Evolutionary conservation across 352 stramenopile species (phyloP), one percentile per base, ranked within the genome.

Genomic region (Thalassiosira oceanica): DNA sequence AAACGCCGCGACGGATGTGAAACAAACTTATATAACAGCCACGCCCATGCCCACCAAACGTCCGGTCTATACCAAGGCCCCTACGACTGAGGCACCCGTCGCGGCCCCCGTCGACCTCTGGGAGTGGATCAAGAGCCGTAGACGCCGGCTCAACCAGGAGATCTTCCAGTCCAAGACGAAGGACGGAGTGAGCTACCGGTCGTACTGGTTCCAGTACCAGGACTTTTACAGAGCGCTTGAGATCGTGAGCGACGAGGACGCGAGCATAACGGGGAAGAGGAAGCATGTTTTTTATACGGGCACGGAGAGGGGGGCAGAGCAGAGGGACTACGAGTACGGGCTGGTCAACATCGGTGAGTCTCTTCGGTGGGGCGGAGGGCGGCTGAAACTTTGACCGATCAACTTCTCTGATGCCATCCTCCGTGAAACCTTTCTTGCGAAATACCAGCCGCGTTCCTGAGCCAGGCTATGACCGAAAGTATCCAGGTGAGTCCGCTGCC

Each of bases 271-370:
- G 1, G 45, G 35, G 11, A 20, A 54, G 11, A 31, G 33, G 0
- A 65, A 54, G 21, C 62, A 75, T 29, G 21, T 41, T 5, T 70
- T 75, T 18, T 75, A 64, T 26, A 10, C 69, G 20, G 64, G 64
- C 6, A 21, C 61, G 16, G 51, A 36, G 6, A 16, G 8, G 23
- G 28, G 48, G 20, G 64, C 61, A 16, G 51, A 36, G 6, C 15
- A 11, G 23, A 20, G 48, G 20, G 64, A 70, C 55, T 64, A 44
- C 48, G 56, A 70, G 23, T 75, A 75, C 44, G 64, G 64, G 36
- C 16, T 75, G 15, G 36, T 75, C n/a, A 75, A 75, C 20, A 26
- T 64, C 21, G 66, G n/a, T n/a, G n/a, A n/a, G n/a, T n/a, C n/a
- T n/a, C n/a, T n/a, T n/a, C n/a, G n/a, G n/a, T n/a, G n/a, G n/a